Evolutionary conservation across 139 green algal species (phyloP), one percentile per base, ranked within the genome.

Genomic region (Asterochloris erici): DNA sequence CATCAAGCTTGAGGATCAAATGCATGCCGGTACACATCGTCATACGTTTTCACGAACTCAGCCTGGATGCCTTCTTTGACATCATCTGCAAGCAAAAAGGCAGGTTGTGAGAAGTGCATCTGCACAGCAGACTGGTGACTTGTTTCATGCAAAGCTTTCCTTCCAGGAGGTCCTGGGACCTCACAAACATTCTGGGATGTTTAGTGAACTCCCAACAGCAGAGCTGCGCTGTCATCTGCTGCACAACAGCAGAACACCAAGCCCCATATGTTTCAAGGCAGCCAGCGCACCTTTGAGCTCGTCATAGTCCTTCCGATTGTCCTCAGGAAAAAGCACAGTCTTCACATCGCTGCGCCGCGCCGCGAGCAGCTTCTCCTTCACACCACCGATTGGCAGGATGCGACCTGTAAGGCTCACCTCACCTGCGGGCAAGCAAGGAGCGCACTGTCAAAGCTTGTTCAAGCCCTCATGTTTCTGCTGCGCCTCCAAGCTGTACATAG

Each of bases 341-440:
- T 86, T 89, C 26, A 95, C 89, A 9, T 91, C 89, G 27, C 89
- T 94, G 24, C 96, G 88, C 38, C 91, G 79, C 24, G 95, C 96
- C 16, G 94, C 95, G 19, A 98, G 89, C 26, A 92, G 87, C 88
- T 98, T 98, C 86, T 98, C 96, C 87, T 98, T 98, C 14, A 99
- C 90, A 0, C 95, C 94, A 9, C 95, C 95, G 77, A 98, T 95
- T 27, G 96, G 94, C 82, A 99, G 88, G 74, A 99, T 91, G 61
- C 92, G 91, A 21, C 97, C 97, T 4, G 94, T 99, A 26, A 99
- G 87, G 16, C 94, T 98, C 23, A 99, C 92, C 90, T 98, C 96
- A 24, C 96, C 92, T 91, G 86, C 69, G 79, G 0, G 19, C 28
- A 71, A 16, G n/a, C 71, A 29, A 54, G 38, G 38, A 54, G 4